Base-by-base conservation (phyloP, 163 green algal genomes). In the Scenedesmus sp. region DNA sequence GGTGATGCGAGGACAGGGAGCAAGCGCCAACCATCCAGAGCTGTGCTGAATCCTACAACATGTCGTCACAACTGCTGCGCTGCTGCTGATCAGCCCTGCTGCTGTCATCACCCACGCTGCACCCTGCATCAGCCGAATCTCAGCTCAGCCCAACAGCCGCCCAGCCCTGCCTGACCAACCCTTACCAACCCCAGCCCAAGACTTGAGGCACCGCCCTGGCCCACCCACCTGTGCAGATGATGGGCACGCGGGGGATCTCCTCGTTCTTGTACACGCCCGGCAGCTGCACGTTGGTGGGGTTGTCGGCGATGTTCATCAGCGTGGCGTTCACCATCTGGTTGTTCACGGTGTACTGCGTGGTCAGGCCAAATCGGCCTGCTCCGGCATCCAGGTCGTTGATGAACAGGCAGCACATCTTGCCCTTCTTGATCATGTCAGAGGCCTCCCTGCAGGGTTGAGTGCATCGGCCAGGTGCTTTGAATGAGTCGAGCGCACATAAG, bases 261-360 rank as follows among this genome's bases (percentile, higher is more conserved):
- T 99, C 97, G 43, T 97, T 96, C 93, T 98, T 98, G 96, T 99
- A 99, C 81, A 98, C 95, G 86, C 97, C 98, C 35, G 98, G 98
- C 87, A 99, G 96, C 97, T 99, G 98, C 88, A 99, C 98, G 94
- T 99, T 99, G 93, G 98, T 99, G 72, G 98, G 98, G 96, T 97
- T 99, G 92, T 99, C 98, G 49, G 98, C 98, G 93, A 99, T 99
- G 98, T 99, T 99, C 98, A 99, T 99, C 26, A 99, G 97, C 0
- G 98, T 99, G 93, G 98, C 98, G 93, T 99, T 99, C 40, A 99
- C 98, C 98, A 99, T 99, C 97, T 99, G 98, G 97, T 99, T 99
- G 98, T 99, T 99, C 43, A 99, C 98, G 43, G 98, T 99, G 97
- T 99, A 99, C 97, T 99, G 98, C 33, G 98, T 99, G 73, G 92